phyloP scores from a whole-genome alignment of 2,329 filamentous ascomycete species.

The Metarhizium humberi region DNA sequence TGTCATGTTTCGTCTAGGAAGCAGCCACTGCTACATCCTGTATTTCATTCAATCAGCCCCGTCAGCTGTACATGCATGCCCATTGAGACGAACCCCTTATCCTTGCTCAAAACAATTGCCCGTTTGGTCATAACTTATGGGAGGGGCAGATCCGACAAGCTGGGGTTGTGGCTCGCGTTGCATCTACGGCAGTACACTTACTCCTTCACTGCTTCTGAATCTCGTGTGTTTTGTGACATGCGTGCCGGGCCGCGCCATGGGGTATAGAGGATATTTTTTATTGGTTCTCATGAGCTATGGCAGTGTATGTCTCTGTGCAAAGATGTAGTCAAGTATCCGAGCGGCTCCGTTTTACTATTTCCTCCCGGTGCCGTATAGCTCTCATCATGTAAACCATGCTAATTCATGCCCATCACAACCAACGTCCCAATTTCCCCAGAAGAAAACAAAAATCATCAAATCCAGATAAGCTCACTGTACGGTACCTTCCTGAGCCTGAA shows the following conservation, averaged over 20 bases:
- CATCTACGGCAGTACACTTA: too few species aligned
- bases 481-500: not conserved
- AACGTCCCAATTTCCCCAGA: not conserved
- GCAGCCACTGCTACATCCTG: not conserved
- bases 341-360: too few species aligned
- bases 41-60: not conserved
- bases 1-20: not conserved
- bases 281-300: too few species aligned
- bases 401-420: not conserved
- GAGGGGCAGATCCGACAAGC: not conserved
- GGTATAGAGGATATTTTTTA: too few species aligned
- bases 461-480: not conserved
- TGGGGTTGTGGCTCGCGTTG: not conserved
- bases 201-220: too few species aligned
- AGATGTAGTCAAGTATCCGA: too few species aligned
- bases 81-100: not conserved
- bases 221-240: too few species aligned
- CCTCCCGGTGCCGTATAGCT: too few species aligned
- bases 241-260: too few species aligned
- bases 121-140: not conserved
- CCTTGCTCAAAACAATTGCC: not conserved
- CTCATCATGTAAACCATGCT: too few species aligned
- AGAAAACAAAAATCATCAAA: not conserved
- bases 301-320: too few species aligned
- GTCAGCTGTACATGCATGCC: not conserved